Percentiles rank a stretch among this genome's conserved stretches.
These are phyloP conservation scores for Fraxinus dipetala DNA, from an alignment of 305 asterid species.

Conservation along the genomic window DNA sequence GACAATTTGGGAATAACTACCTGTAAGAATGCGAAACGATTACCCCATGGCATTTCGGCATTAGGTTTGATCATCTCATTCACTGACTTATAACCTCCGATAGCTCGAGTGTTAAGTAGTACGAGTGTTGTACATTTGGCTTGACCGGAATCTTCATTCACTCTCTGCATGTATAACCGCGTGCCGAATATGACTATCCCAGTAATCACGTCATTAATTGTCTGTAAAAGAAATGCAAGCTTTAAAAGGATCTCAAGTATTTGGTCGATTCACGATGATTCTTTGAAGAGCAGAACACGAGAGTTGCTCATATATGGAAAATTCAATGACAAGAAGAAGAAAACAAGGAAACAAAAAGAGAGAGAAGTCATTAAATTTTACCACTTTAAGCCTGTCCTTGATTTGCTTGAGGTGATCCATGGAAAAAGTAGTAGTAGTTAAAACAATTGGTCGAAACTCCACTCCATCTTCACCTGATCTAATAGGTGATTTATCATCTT, in stretches of 20 bases:
- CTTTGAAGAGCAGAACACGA: neutral
- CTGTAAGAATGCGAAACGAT: conserved; percentile 54
- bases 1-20: conserved; percentile 44
- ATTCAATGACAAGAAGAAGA: neutral
- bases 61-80: conserved; percentile 58
- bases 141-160: conserved; percentile 19
- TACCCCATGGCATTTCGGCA: conserved; percentile 61
- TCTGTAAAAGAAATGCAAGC: conserved; percentile 29
- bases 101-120: conserved; percentile 57
- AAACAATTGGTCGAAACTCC: conserved; percentile 41
- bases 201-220: conserved; percentile 62
- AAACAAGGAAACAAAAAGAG: neutral
- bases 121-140: conserved; percentile 48
- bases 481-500: conserved; percentile 52
- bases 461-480: conserved; percentile 54
- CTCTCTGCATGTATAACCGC: conserved; percentile 57
- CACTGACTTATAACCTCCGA: conserved; percentile 59
- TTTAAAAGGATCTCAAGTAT: neutral
- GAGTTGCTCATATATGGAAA: neutral
- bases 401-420: conserved; percentile 52
- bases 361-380: conserved; percentile 7
- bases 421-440: conserved; percentile 44
- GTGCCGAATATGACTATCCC: conserved; percentile 50
- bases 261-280: neutral
- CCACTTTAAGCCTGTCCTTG: conserved; percentile 58